Conservation (phyloP, 805 yeast species). For the Starmerella potacharoeniae region DNA sequence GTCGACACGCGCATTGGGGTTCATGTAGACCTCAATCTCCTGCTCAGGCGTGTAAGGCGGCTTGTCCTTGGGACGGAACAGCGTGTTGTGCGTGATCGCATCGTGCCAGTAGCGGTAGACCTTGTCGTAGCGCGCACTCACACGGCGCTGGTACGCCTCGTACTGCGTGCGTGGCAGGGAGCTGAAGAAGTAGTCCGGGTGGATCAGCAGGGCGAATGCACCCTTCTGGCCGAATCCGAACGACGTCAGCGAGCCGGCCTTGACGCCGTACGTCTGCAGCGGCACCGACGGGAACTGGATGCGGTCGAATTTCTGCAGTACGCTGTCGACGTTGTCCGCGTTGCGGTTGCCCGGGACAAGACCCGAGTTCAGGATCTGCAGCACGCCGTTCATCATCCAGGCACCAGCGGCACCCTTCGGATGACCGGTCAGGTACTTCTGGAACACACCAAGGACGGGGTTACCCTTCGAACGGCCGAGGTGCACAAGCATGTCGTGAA, state of each 20-base stretch:
- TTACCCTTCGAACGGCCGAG: constrained; percentile 96
- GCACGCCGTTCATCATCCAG: constrained; percentile 98
- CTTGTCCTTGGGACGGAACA: constrained; percentile 86
- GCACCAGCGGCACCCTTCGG: constrained; percentile 99
- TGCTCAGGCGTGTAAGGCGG: constrained; percentile 86
- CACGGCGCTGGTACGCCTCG: constrained; percentile 59
- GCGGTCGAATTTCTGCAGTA: constrained; percentile 71
- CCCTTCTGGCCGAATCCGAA: constrained; percentile 99
- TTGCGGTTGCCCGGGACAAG: constrained; percentile 97
- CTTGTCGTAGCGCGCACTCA: constrained; percentile 67
- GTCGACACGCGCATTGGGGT: constrained; percentile 78
- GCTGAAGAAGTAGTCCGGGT: constrained; percentile 87
- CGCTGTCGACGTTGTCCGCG: constrained; percentile 88
- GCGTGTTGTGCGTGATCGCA: constrained; percentile 78
- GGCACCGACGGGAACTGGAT: constrained; percentile 90
- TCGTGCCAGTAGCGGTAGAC: constrained; percentile 93
- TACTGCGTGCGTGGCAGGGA: constrained; percentile 63
- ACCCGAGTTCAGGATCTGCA: constrained; percentile 86
- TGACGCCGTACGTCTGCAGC: constrained; percentile 89
- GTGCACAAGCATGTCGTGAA: constrained; percentile 86
- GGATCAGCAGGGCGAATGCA: constrained; percentile 84
- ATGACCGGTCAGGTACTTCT: constrained; percentile 97
- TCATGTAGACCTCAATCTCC: constrained; percentile 85
- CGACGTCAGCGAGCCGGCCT: constrained; percentile 93
- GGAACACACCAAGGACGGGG: constrained; percentile 97